Percentiles rank a stretch among this genome's conserved stretches.
These are phyloP conservation scores for Acanthamoeba royreba DNA, from an alignment of 208 protist species.

Conservation along the genomic window DNA sequence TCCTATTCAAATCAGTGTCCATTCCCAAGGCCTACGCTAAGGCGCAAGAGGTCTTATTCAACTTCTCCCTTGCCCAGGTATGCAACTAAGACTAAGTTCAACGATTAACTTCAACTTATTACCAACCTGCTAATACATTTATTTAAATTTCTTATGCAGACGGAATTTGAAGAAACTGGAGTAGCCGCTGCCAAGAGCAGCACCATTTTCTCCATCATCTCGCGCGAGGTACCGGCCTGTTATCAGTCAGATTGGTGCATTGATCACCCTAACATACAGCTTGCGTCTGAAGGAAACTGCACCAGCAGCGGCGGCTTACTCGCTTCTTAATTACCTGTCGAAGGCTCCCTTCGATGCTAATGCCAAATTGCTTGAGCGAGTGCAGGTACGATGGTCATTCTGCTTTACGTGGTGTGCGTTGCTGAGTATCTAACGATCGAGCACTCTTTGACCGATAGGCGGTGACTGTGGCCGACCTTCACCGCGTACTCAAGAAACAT, in stretches of 20 bases:
- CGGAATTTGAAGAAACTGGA: neutral
- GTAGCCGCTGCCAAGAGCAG: constrained; percentile 23
- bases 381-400: neutral
- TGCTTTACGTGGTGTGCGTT: neutral
- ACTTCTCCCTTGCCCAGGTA: no score
- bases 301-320: neutral
- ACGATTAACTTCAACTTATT: neutral
- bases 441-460: no score
- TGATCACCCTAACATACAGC: neutral
- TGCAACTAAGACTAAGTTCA: no score
- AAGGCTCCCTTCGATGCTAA: neutral
- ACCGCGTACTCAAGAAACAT: neutral
- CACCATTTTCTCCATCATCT: constrained; percentile 11
- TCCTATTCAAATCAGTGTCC: constrained; percentile 17
- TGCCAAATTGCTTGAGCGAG: neutral
- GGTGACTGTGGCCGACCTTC: neutral
- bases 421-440: neutral
- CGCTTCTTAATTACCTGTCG: neutral
- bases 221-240: neutral
- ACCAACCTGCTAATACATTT: neutral
- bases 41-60: neutral
- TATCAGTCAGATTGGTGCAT: neutral
- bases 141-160: neutral
- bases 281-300: neutral
- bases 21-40: constrained; percentile 25